phyloP scores from a whole-genome alignment of 1,284 basidiomycete species.

The Puccinia horiana region DNA sequence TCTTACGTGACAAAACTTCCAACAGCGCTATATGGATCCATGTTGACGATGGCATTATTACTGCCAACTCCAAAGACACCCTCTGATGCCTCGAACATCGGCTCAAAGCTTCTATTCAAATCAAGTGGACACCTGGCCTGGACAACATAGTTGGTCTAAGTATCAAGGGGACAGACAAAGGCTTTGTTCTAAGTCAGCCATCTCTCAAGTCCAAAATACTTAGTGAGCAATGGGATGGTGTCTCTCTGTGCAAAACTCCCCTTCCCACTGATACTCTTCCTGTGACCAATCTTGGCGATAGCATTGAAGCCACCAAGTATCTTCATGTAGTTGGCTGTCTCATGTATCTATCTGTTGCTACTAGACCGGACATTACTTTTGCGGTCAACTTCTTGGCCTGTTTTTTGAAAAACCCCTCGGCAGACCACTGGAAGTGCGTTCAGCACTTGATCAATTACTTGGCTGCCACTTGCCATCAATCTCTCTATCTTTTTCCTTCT shows the following conservation, averaged over 20 bases:
- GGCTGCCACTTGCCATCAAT: neutral
- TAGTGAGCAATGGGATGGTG: neutral
- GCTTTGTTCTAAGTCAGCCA: neutral
- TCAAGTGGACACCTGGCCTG: neutral
- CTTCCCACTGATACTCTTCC: neutral
- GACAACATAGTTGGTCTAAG: neutral
- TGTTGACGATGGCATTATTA: slow-evolving; percentile 31
- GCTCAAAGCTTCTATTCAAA: neutral
- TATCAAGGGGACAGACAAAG: neutral
- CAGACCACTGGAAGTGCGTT: neutral
- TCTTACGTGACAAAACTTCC: neutral
- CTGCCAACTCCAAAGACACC: neutral
- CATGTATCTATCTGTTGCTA: neutral
- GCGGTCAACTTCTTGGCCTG: too few relatives aligned
- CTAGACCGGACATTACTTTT: slow-evolving; percentile 28
- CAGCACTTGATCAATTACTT: slow-evolving; percentile 8
- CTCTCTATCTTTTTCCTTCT: neutral
- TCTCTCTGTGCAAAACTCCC: neutral
- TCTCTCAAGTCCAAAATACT: neutral
- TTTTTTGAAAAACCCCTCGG: neutral
- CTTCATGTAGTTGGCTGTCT: neutral
- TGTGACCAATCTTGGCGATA: neutral
- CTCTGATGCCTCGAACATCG: neutral
- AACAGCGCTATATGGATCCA: slow-evolving; percentile 15
- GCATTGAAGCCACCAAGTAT: neutral